phyloP scores from a whole-genome alignment of 164 flowering plant species.

The Santalum album region DNA sequence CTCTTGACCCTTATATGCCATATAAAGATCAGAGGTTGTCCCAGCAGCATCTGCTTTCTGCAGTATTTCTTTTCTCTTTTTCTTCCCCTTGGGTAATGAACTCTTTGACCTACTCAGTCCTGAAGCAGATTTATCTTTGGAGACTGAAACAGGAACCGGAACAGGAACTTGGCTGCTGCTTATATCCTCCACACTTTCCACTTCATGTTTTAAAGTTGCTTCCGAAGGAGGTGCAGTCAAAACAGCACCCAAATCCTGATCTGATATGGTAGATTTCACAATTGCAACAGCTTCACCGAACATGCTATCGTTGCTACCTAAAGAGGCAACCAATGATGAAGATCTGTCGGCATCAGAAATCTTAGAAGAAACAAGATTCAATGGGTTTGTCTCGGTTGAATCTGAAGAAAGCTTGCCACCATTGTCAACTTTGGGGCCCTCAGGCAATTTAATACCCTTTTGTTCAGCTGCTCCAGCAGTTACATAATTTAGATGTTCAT shows the following conservation, averaged over 20 bases:
- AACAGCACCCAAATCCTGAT: slow-evolving; percentile 19
- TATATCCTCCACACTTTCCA: slow-evolving; percentile 20
- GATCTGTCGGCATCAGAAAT: neutral
- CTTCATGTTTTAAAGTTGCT: slow-evolving; percentile 18
- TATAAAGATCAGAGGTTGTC: slow-evolving; percentile 66
- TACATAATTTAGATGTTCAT: no score
- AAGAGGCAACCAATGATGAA: slow-evolving; percentile 7
- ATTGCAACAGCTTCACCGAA: slow-evolving; percentile 9
- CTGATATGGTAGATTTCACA: slow-evolving; percentile 3
- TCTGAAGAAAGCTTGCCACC: no score
- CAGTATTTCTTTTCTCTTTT: slow-evolving; percentile 57
- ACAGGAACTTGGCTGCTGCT: slow-evolving; percentile 9
- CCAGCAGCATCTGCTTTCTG: slow-evolving; percentile 89
- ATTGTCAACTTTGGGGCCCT: no score
- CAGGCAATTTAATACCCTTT: neutral
- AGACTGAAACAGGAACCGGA: slow-evolving; percentile 16
- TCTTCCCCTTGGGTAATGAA: slow-evolving; percentile 34
- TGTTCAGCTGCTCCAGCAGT: neutral
- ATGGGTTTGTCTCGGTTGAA: no score
- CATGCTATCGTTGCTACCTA: slow-evolving; percentile 6
- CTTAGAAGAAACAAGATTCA: neutral
- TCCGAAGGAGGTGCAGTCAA: slow-evolving; percentile 14
- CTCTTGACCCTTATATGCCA: slow-evolving; percentile 80
- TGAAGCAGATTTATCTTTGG: slow-evolving; percentile 32
- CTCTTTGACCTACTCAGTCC: slow-evolving; percentile 39